Base-by-base conservation (phyloP, 345 rosid genomes). In the Bruguiera sexangula region DNA sequence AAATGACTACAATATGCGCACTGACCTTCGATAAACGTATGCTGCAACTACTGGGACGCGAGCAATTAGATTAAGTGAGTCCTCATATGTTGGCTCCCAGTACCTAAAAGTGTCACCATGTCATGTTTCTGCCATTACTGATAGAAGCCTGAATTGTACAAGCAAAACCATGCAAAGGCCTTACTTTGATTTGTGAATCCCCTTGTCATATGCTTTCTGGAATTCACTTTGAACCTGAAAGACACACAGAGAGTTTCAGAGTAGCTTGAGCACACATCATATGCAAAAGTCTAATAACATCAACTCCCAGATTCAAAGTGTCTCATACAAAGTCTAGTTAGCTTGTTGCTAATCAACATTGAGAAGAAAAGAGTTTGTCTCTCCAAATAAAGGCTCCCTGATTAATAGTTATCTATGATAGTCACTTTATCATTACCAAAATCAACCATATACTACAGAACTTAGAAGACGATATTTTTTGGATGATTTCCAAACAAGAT, bases 1-100 rank as follows among this genome's bases (percentile, higher is more conserved):
- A 67, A 58, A 73, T 74, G 50, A 57, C 21, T 30, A 68, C 13
- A 59, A 66, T 37, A 65, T 62, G 43, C 36, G 51, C 48, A 76
- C 90, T 83, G 65, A 92, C 99, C 99, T 92, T 58, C 86, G 80
- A 76, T 92, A 95, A 63, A 95, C 88, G 82, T 95, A 92, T 26
- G 98, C 73, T 81, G 99, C 99, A 39, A 92, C 91, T 31, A 84
- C 59, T 31, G 96, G 98, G 48, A 95, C 73, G 63, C 96, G 96
- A 72, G 99, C 98, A 80, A 92, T 95, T 85, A 95, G 78, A 85
- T 77, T 88, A 63, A 95, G 91, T 76, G 91, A 85, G 69, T 95
- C 98, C 81, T 95, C 96, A 66, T 82, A 95, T 50, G 99, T 87
- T 62, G 96, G 92, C 79, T 95, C 99, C 99, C 99, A 95, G 77